Evolutionary conservation across 192 early-diverging fungal species (phyloP), one percentile per base, ranked within the genome.

Genomic region (Chytriomyces sp.): DNA sequence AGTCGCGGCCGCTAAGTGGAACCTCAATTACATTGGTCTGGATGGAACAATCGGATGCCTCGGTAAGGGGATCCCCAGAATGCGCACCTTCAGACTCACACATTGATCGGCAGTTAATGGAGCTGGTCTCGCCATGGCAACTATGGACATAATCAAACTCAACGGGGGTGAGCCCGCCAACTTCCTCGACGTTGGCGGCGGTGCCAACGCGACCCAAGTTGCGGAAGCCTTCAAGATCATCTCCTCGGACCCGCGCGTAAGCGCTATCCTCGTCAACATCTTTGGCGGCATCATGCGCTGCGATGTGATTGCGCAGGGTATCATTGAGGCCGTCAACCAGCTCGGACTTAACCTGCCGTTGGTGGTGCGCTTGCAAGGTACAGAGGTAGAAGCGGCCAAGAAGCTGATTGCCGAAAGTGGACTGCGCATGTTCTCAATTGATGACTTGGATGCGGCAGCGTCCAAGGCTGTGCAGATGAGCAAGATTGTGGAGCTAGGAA

Each of bases 261-360:
- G 74, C 30, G 93, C 95, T 53, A 94, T 96, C 71, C 92, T 99
- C 72, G 95, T 97, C 76, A 99, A 99, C 86, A 99, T 99, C 78
- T 99, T 99, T 76, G 96, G 97, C 74, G 97, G 96, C 65, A 99
- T 99, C 80, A 99, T 99, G 96, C 91, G 96, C 63, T 99, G 96
- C 83, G 95, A 97, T 79, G 90, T 99, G 57, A 96, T 98, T 85
- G 96, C 97, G 36, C 87, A 98, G 81, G 97, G 96, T 78, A 96
- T 99, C 76, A 97, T 99, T 84, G 88, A 91, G 14, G 97, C 96
- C 52, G 92, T 96, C 38, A 86, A 92, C 76, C 88, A 96, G 74
- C 85, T 99, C 41, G 92, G 93, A 52, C 87, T 99, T 53, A 88
- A 89, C 79, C 90, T 99, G 57, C 98, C 96, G n/a, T 86, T 99